A percentile compares a stretch with the other conserved stretches of the same genome.
Conservation (phyloP, 1,139 yeast genomes). For the Suhomyces bokatorum region DNA sequence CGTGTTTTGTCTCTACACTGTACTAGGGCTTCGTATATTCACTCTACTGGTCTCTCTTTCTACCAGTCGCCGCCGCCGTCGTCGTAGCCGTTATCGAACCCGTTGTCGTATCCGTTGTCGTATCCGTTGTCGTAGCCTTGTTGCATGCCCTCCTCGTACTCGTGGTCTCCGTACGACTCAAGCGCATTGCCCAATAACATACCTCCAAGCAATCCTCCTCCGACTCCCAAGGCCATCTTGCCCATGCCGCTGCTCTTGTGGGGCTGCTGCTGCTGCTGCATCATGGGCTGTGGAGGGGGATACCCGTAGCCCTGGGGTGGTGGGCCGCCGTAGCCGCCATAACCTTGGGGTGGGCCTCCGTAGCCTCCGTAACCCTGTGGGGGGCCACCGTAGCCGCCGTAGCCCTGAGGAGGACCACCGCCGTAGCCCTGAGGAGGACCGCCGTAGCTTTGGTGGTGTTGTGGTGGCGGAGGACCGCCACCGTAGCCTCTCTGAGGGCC, state of each 20-base stretch:
- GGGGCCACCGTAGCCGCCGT: conserved; percentile 18
- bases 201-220: conserved; percentile 82
- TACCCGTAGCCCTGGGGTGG: conserved; percentile 21
- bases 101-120: conserved; percentile 18
- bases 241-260: conserved; percentile 34
- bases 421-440: conserved; percentile 21
- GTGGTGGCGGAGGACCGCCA: conserved; percentile 17
- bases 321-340: conserved; percentile 12
- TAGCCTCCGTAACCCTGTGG: conserved; percentile 20
- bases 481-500: conserved; percentile 1
- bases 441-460: conserved; percentile 18
- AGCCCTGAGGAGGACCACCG: no score
- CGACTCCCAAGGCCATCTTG: conserved; percentile 69
- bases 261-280: conserved; percentile 23
- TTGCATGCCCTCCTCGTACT: conserved; percentile 29
- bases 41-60: no score
- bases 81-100: conserved; percentile 21
- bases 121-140: conserved; percentile 38
- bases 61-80: conserved; percentile 17
- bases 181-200: conserved; percentile 43
- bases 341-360: conserved; percentile 18
- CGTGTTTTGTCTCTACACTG: no score
- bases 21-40: background rate
- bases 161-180: conserved; percentile 23
- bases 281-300: conserved; percentile 22